Evolutionary conservation across 2,329 filamentous ascomycete genomes (phyloP).

Genomic region (Microthyrium microscopicum): DNA sequence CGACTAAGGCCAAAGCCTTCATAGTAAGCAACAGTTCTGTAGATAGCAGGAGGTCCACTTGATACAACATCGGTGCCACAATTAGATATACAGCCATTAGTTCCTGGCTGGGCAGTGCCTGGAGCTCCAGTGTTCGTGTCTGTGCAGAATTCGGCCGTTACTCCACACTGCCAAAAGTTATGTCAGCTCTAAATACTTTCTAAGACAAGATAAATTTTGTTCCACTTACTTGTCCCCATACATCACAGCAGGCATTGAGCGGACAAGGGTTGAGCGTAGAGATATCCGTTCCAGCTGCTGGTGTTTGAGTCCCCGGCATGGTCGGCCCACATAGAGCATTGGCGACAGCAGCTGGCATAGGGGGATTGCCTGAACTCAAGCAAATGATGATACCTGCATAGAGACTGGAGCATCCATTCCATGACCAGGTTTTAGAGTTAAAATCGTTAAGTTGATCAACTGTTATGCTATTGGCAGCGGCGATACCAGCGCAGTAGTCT

Average conservation of each 20-base stretch:
- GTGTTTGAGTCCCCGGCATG: constrained; percentile 17
- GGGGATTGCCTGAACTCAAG: constrained; percentile 23
- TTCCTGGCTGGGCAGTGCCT: constrained; percentile 19
- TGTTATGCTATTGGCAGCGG: constrained; percentile 19
- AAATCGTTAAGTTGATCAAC: constrained; percentile 21
- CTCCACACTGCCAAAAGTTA: too few species aligned
- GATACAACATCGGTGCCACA: constrained; percentile 23
- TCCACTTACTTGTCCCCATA: constrained; percentile 29
- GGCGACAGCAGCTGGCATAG: constrained; percentile 21
- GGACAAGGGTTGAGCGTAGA: constrained; percentile 16
- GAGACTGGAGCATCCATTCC: constrained; percentile 23
- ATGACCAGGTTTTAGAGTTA: constrained; percentile 29
- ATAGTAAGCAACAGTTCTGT: constrained; percentile 18
- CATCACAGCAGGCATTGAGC: constrained; percentile 26
- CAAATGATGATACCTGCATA: constrained; percentile 20
- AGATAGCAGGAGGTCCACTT: constrained; percentile 11
- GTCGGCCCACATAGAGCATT: constrained; percentile 17
- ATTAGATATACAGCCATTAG: constrained; percentile 25
- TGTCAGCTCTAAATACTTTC: too few species aligned
- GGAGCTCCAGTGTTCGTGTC: constrained; percentile 15
- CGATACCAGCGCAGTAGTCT: constrained; percentile 23
- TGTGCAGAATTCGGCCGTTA: constrained; percentile 27
- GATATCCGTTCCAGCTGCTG: constrained; percentile 12
- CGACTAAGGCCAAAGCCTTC: constrained; percentile 18
- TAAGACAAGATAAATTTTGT: too few species aligned